Percentiles rank a stretch among this genome's conserved stretches.
phyloP scores from a whole-genome alignment of 768 basidiomycete species.

The Amanita thiersii region DNA sequence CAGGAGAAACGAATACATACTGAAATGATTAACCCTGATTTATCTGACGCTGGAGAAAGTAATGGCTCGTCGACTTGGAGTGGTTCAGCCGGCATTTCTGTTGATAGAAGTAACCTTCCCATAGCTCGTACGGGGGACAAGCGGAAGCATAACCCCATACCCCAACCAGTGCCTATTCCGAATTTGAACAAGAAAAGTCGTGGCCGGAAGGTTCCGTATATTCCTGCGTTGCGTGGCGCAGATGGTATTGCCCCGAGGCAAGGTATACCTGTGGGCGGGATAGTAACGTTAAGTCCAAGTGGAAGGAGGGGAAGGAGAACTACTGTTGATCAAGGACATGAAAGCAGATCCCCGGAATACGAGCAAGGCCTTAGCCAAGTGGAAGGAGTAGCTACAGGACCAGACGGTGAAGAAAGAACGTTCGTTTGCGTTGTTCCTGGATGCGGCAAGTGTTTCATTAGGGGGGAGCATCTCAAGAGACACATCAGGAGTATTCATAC shows the following conservation, averaged over 20 bases:
- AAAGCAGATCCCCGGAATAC: constrained; percentile 11
- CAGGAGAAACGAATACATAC: constrained; percentile 7
- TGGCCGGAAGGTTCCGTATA: constrained; percentile 48
- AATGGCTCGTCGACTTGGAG: neutral
- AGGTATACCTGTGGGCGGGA: constrained; percentile 2
- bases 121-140: constrained; percentile 12
- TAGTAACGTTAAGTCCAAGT: neutral
- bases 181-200: constrained; percentile 59
- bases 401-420: constrained; percentile 24
- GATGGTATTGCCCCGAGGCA: constrained; percentile 5
- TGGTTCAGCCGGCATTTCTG: no score
- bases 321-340: neutral
- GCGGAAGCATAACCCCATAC: constrained; percentile 24
- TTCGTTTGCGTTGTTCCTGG: constrained; percentile 63
- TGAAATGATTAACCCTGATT: neutral
- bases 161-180: constrained; percentile 47
- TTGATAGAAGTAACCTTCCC: neutral
- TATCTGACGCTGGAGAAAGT: neutral
- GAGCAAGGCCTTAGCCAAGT: constrained; percentile 11
- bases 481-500: constrained; percentile 80
- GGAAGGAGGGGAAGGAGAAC: constrained; percentile 2
- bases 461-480: constrained; percentile 76
- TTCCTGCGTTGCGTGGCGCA: constrained; percentile 9
- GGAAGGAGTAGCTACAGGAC: neutral
- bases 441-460: constrained; percentile 73